Evolutionary conservation across 164 flowering plant species (phyloP).

Genomic region (Kalanchoe fedtschenkoi): DNA sequence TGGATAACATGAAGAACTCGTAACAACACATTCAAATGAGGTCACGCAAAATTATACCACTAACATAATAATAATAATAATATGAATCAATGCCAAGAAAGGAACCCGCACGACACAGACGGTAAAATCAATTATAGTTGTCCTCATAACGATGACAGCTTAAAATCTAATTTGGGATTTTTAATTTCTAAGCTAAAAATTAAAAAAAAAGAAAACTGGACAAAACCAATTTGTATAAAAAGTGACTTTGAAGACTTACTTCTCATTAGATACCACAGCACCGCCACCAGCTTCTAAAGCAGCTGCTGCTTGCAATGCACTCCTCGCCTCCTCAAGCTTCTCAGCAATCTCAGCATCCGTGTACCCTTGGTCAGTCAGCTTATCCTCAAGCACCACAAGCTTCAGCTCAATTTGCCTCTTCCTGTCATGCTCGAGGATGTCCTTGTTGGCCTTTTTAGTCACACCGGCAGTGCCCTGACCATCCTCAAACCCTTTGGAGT

Average conservation of each 20-base stretch:
- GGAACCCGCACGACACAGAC: too few relatives aligned
- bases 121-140: too few relatives aligned
- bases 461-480: slow-evolving; percentile 88
- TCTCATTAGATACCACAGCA: slow-evolving; percentile 7
- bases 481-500: slow-evolving; percentile 40
- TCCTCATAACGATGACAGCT: too few relatives aligned
- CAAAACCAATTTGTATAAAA: background rate
- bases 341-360: slow-evolving; percentile 65
- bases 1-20: background rate
- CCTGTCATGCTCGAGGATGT: slow-evolving; percentile 84
- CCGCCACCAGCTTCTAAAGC: slow-evolving; percentile 27
- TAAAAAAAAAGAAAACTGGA: background rate
- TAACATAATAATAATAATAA: too few relatives aligned
- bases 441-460: slow-evolving; percentile 55
- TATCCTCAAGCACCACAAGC: slow-evolving; percentile 74
- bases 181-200: too few relatives aligned
- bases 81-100: too few relatives aligned
- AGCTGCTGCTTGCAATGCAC: slow-evolving; percentile 40
- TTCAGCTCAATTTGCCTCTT: slow-evolving; percentile 86
- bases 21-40: background rate
- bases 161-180: too few relatives aligned
- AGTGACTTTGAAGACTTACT: slow-evolving; percentile 8
- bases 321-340: slow-evolving; percentile 54
- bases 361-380: slow-evolving; percentile 71
- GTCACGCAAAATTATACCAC: background rate